Evolutionary conservation across 2,329 filamentous ascomycete genomes (phyloP), one percentile per base, ranked within the genome.

Genomic region (Chaetomium olivaceum): DNA sequence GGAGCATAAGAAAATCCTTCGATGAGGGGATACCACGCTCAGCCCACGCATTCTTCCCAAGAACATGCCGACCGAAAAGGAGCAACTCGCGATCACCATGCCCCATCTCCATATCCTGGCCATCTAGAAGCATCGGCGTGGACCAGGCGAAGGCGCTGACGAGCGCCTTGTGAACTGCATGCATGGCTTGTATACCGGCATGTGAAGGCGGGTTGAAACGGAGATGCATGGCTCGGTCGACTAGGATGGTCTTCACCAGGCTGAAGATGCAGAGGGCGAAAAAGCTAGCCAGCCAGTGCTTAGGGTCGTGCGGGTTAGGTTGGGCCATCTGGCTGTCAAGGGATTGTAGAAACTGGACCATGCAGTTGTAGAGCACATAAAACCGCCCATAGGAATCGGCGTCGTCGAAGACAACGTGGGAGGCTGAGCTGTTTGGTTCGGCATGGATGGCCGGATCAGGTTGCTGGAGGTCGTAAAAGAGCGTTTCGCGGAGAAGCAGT

Each of bases 191-290:
- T n/a, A 75, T 73, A 65, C 27, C 71, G 39, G 67, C 67, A 58
- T 74, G 71, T 27, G 74, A 68, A n/a, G 66, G 66, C 14, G 69
- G 71, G 31, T 29, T 61, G 27, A 65, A 58, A 1, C 73, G 68
- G 23, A 71, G 67, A 60, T 71, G 68, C 6, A 77, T 75, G 25
- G 77, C 76, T 39, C 83, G 76, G 63, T 85, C 82, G 19, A 81
- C 76, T 5, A 87, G 74, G 1, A 87, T 78, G 0, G 83, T 83
- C 58, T 81, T 80, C 23, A 83, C 79, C 31, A 84, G 77, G 71
- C 84, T 87, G 70, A 87, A 86, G n/a, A 87, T 82, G 72, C 85
- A 86, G 21, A 87, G 74, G 14, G 85, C 82, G 58, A 84, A 76
- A 66, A 87, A 85, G 4, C 81, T 73, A 2, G 85, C 82, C 19